Conservation (phyloP, 495 filamentous ascomycete species). For the Niebla homalea region DNA sequence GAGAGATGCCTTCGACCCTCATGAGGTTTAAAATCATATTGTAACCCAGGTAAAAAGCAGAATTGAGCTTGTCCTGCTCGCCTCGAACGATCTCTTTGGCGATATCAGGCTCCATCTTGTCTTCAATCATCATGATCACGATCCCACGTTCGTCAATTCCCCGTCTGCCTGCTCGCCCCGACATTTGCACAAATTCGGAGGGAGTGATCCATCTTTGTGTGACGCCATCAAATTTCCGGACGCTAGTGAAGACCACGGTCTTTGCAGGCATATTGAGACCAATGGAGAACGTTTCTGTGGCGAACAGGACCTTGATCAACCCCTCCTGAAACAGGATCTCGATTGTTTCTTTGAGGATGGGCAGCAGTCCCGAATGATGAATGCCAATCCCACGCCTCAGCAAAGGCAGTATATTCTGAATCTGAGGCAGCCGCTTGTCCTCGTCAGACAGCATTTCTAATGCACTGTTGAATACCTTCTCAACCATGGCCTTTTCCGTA, state of each 20-base stretch:
- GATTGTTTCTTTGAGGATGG: constrained; percentile 96
- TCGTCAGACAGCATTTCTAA: constrained; percentile 83
- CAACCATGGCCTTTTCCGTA: constrained; percentile 89
- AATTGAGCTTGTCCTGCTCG: constrained; percentile 91
- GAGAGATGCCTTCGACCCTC: constrained; percentile 89
- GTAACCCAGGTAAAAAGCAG: constrained; percentile 95
- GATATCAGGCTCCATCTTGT: constrained; percentile 86
- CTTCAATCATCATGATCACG: constrained; percentile 98
- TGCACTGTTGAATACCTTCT: constrained; percentile 83
- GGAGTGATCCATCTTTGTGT: constrained; percentile 73
- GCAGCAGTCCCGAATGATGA: constrained; percentile 89
- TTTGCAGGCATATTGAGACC: constrained; percentile 98
- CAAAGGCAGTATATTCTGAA: constrained; percentile 79
- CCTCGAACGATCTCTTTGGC: constrained; percentile 92
- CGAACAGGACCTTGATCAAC: constrained; percentile 93
- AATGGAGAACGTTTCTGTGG: constrained; percentile 97
- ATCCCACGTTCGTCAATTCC: constrained; percentile 97
- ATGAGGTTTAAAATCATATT: constrained; percentile 98
- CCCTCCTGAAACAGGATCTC: constrained; percentile 98
- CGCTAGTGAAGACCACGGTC: constrained; percentile 94
- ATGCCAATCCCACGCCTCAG: constrained; percentile 87
- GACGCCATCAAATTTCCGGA: constrained; percentile 88
- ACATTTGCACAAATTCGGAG: constrained; percentile 98
- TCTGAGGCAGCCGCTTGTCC: constrained; percentile 75
- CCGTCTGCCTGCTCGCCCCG: constrained; percentile 86